These are phyloP conservation scores for Fusarium circinatum DNA, from an alignment of 2,329 filamentous ascomycete species.

Conservation along the genomic window DNA sequence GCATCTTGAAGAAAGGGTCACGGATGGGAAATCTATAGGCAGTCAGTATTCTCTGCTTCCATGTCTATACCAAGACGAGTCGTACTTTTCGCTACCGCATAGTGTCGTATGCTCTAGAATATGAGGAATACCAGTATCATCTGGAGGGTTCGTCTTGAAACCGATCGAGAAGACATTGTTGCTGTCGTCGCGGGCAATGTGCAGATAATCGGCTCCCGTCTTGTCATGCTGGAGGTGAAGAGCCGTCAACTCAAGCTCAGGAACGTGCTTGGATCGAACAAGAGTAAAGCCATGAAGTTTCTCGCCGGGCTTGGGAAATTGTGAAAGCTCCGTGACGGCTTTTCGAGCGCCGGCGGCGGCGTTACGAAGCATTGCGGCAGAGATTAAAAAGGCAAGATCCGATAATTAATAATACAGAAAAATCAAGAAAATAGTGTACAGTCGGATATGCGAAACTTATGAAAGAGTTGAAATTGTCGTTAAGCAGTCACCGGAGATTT, in stretches of 20 bases:
- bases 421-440: conserved; percentile 30
- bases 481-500: conserved; percentile 37
- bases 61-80: not conserved
- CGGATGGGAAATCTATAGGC: conserved; percentile 89
- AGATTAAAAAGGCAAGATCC: not conserved
- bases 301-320: conserved; percentile 82
- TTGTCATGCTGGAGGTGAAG: conserved; percentile 92
- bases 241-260: conserved; percentile 92
- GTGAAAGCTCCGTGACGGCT: conserved; percentile 79
- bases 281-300: conserved; percentile 95
- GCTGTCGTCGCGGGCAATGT: conserved; percentile 92
- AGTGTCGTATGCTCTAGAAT: conserved; percentile 98
- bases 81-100: conserved; percentile 91
- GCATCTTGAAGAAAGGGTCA: conserved; percentile 99
- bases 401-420: conserved; percentile 35
- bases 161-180: conserved; percentile 99
- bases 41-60: conserved; percentile 41
- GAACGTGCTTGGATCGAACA: conserved; percentile 87
- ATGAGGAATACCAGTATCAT: conserved; percentile 95
- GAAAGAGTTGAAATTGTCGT: conserved; percentile 17
- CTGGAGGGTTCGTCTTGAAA: conserved; percentile 98
- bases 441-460: conserved; percentile 3
- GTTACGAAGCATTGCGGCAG: conserved; percentile 61
- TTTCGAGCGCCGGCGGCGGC: conserved; percentile 63
- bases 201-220: conserved; percentile 94